phyloP scores from a whole-genome alignment of 768 basidiomycete species.

The Pulveroboletus frians region DNA sequence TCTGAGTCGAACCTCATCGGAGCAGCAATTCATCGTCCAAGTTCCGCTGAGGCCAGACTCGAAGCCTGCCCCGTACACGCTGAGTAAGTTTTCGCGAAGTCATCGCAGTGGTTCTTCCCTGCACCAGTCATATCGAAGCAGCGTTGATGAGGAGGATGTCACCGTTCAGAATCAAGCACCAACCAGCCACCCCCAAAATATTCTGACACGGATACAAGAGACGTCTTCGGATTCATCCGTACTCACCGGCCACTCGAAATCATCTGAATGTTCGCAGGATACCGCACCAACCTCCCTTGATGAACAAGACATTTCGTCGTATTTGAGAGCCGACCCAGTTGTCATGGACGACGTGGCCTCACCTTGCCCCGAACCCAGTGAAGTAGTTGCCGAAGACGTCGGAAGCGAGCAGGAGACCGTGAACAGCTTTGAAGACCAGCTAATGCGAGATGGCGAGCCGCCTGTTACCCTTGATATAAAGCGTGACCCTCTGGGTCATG shows the following conservation, averaged over 20 bases:
- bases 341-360: conserved; percentile 30
- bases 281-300: conserved; percentile 48
- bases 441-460: conserved; percentile 49
- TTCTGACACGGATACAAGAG: conserved; percentile 29
- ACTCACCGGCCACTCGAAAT: conserved; percentile 38
- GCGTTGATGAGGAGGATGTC: conserved; percentile 54
- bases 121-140: conserved; percentile 33
- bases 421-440: conserved; percentile 47
- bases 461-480: conserved; percentile 38
- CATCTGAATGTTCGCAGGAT: conserved; percentile 43
- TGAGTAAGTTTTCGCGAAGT: conserved; percentile 43
- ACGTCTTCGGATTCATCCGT: conserved; percentile 50
- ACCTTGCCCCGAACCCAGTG: conserved; percentile 23
- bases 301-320: conserved; percentile 35
- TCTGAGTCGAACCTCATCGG: conserved; percentile 56
- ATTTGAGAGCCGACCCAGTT: conserved; percentile 23
- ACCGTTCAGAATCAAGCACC: conserved; percentile 49
- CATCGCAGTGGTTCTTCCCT: conserved; percentile 36
- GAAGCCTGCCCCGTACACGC: conserved; percentile 40
- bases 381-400: conserved; percentile 54
- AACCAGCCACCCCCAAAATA: conserved; percentile 18
- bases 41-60: conserved; percentile 49
- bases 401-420: conserved; percentile 30
- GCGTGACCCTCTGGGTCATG: conserved; percentile 50
- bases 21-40: conserved; percentile 61